These are phyloP conservation scores for Blastobotrys petasosporus DNA, from an alignment of 1,139 yeast species.

Conservation along the genomic window DNA sequence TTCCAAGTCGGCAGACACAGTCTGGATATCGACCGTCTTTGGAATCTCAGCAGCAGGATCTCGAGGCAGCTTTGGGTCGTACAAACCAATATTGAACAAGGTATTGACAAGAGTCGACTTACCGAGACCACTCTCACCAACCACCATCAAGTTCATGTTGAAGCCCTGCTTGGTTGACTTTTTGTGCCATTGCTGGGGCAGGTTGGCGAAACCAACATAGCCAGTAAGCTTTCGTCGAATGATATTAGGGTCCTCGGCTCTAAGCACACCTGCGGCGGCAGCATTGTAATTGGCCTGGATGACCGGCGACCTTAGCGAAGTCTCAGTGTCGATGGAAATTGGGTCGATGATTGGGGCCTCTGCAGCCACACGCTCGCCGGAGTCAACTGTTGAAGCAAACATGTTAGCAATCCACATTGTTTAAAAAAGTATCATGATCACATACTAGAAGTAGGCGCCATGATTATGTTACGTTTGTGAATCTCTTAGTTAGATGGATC, in stretches of 20 bases:
- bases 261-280: constrained; percentile 2
- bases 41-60: constrained; percentile 34
- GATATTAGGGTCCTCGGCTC: constrained; percentile 36
- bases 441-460: too few species aligned
- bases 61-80: constrained; percentile 37
- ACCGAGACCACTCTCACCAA: constrained; percentile 79
- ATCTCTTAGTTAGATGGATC: too few species aligned
- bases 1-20: constrained; percentile 68
- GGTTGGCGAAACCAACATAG: constrained; percentile 94
- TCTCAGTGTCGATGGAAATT: constrained; percentile 21
- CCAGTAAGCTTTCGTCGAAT: constrained; percentile 82
- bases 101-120: constrained; percentile 90
- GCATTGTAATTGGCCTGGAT: constrained; percentile 15
- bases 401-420: neutral
- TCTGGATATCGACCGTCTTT: constrained; percentile 55
- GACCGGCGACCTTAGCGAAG: constrained; percentile 20
- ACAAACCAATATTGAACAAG: constrained; percentile 73
- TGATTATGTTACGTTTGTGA: too few species aligned
- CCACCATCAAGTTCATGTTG: constrained; percentile 79
- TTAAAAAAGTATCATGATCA: too few species aligned
- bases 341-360: constrained; percentile 26
- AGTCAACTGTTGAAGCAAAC: constrained; percentile 4
- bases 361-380: constrained; percentile 12
- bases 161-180: constrained; percentile 94
- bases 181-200: constrained; percentile 99